Percentiles rank a stretch among this genome's conserved stretches.
Evolutionary conservation across 2,329 filamentous ascomycete genomes (phyloP).

Genomic region (Trichoderma oligosporum): DNA sequence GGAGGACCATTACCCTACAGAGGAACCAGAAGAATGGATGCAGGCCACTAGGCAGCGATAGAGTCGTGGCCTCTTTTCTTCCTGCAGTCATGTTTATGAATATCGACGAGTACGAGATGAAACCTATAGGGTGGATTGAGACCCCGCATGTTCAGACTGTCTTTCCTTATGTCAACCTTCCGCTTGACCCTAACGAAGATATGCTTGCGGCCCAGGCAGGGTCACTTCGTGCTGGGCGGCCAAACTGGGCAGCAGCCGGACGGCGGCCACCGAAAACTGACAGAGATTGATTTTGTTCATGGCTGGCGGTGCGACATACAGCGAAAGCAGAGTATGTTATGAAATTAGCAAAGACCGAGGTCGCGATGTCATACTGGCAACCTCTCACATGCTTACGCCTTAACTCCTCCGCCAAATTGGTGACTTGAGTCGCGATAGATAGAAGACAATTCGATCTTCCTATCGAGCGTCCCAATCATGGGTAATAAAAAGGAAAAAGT

Average conservation of each 20-base stretch:
- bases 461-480: too few relatives aligned
- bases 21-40: too few relatives aligned
- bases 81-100: too few relatives aligned
- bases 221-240: constrained; percentile 85
- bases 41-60: too few relatives aligned
- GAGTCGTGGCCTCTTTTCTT: too few relatives aligned
- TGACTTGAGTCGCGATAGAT: constrained; percentile 72
- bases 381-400: constrained; percentile 89
- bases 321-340: constrained; percentile 85
- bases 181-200: constrained; percentile 60
- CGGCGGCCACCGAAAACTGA: constrained; percentile 70
- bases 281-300: constrained; percentile 93
- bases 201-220: constrained; percentile 56
- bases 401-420: constrained; percentile 72
- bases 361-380: constrained; percentile 82
- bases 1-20: too few relatives aligned
- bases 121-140: too few relatives aligned
- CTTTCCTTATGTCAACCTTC: constrained; percentile 72
- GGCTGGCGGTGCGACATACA: constrained; percentile 92
- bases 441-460: constrained; percentile 76
- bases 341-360: constrained; percentile 69
- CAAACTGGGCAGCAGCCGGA: constrained; percentile 88
- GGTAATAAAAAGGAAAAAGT: too few relatives aligned
- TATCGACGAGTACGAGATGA: too few relatives aligned
- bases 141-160: too few relatives aligned